Conservation (phyloP, 345 rosid species). For the Carallia brachiata region DNA sequence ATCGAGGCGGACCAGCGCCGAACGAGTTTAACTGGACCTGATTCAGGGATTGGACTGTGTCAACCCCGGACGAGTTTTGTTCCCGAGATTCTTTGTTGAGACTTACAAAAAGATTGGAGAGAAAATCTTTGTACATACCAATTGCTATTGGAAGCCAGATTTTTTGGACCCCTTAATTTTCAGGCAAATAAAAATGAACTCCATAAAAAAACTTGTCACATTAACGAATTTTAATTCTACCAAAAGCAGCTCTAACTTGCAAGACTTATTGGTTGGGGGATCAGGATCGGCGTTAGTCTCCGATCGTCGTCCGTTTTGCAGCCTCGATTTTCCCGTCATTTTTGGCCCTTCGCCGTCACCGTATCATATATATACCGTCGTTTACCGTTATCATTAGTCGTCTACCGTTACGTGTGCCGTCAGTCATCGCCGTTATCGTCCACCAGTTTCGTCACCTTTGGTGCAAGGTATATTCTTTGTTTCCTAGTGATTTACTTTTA, state of each 20-base stretch:
- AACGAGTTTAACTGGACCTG: not conserved
- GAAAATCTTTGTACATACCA: constrained; percentile 49
- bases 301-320: constrained; percentile 21
- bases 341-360: constrained; percentile 17
- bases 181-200: not conserved
- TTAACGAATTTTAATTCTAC: not conserved
- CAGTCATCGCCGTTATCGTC: constrained; percentile 5
- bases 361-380: not conserved
- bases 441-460: constrained; percentile 9
- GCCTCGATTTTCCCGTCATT: constrained; percentile 12
- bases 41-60: constrained; percentile 15
- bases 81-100: constrained; percentile 29
- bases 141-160: constrained; percentile 44
- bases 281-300: not conserved
- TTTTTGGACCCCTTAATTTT: constrained; percentile 18
- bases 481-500: not conserved
- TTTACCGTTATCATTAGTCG: constrained; percentile 16
- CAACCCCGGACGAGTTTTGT: constrained; percentile 24
- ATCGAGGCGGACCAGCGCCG: not conserved
- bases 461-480: constrained; percentile 12
- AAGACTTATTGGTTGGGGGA: not conserved
- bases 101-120: constrained; percentile 16
- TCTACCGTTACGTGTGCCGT: constrained; percentile 28
- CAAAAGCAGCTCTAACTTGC: not conserved
- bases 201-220: not conserved